Conservation (phyloP, 805 yeast species). For the Hanseniaspora meyeri region DNA sequence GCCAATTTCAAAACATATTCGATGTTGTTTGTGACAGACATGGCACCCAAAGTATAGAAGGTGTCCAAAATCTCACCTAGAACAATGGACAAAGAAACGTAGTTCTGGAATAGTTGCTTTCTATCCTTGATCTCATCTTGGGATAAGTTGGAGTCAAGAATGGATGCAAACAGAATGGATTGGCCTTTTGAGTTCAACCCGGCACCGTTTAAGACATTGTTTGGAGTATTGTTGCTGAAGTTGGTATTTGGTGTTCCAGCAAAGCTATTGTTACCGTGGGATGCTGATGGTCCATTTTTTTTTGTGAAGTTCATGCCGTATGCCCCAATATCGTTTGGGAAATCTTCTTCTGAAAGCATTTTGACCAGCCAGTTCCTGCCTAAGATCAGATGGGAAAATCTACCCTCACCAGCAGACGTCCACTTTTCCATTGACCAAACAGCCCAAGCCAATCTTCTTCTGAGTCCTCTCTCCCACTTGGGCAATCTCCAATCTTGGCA, state of each 20-base stretch:
- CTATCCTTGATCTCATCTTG: constrained; percentile 57
- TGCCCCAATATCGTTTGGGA: constrained; percentile 51
- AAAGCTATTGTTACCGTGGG: background rate
- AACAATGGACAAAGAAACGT: constrained; percentile 54
- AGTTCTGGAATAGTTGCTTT: constrained; percentile 51
- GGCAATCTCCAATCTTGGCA: constrained; percentile 87
- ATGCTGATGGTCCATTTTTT: background rate
- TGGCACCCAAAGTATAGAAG: constrained; percentile 60
- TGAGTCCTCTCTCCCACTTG: constrained; percentile 83
- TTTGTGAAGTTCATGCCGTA: background rate
- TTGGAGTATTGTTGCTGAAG: constrained; percentile 4
- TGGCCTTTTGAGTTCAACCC: constrained; percentile 9
- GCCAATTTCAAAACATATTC: constrained; percentile 63
- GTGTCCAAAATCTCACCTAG: constrained; percentile 59
- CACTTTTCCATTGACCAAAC: constrained; percentile 86
- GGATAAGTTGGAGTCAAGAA: constrained; percentile 24
- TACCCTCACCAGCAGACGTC: constrained; percentile 66
- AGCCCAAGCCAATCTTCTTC: constrained; percentile 91
- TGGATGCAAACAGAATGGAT: constrained; percentile 13
- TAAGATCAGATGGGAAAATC: constrained; percentile 70
- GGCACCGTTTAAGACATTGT: constrained; percentile 7
- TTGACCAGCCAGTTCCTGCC: constrained; percentile 72
- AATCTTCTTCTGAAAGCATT: constrained; percentile 55
- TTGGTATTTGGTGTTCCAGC: constrained; percentile 7
- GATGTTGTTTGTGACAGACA: constrained; percentile 42